phyloP scores from a whole-genome alignment of 2,329 filamentous ascomycete genomes.

The Pseudogymnoascus pannorum region DNA sequence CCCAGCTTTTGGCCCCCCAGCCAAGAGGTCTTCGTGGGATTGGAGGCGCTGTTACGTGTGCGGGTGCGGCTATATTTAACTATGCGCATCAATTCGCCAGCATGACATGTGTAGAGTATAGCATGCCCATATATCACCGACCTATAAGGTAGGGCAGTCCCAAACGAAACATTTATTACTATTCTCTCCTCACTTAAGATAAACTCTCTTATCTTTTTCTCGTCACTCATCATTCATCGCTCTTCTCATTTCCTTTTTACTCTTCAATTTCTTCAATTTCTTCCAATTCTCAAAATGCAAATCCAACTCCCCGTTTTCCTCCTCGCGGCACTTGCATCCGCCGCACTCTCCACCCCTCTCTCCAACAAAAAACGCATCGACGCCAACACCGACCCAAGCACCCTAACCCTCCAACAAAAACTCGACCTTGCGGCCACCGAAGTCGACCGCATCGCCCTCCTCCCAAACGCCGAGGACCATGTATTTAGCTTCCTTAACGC shows the following conservation, averaged over 20 bases:
- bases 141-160: not conserved
- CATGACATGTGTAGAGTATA: not conserved
- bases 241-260: not conserved
- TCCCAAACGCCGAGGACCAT: not conserved
- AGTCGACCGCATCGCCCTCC: conserved; percentile 1
- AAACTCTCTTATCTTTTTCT: not conserved
- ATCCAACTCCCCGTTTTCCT: not conserved
- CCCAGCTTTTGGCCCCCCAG: not conserved
- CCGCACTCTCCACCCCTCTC: not conserved
- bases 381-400: not conserved
- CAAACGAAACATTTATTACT: not conserved
- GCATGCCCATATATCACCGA: not conserved
- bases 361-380: not conserved
- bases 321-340: not conserved
- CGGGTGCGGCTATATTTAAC: conserved; percentile 1
- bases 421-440: not conserved
- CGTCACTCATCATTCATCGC: not conserved
- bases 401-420: not conserved
- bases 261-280: not conserved
- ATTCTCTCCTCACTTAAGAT: not conserved
- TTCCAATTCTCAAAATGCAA: not conserved
- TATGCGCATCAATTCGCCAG: not conserved
- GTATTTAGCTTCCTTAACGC: not conserved
- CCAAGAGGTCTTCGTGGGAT: not conserved
- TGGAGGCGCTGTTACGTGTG: not conserved